Base-by-base conservation (phyloP, 257 asterid genomes). In the Linderniella brevidens region DNA sequence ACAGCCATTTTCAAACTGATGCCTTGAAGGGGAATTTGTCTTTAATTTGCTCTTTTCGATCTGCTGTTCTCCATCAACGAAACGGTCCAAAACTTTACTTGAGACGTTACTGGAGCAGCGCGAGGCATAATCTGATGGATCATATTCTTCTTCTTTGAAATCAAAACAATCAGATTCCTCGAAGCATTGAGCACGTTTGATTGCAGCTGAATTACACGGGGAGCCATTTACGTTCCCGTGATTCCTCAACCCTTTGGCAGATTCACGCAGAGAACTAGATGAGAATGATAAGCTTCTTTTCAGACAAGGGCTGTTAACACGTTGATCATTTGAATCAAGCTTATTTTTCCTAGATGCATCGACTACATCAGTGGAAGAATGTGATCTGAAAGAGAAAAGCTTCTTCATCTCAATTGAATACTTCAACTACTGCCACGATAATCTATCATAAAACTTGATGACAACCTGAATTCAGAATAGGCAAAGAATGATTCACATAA, bases 281-380 rank as follows among this genome's bases (percentile, higher is more conserved):
- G 96, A 82, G 57, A 76, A 79, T 4, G 99, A 92, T 48, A 63
- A 73, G 68, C 96, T 92, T 68, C 99, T 75, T 57, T 92, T 71
- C 47, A 92, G 82, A 62, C n/a, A n/a, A n/a, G 70, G 47, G 32
- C 93, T 67, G 50, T 46, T 47, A 16, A 37, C 70, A 25, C 55
- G 70, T 25, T 2, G 3, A 48, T 68, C 73, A 50, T 76, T 83
- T 5, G 73, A 52, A 37, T 53, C 74, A 60, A 65, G 70, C 60
- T 79, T 79, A 19, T 58, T 68, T 50, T 53, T 72, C 52, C 59
- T 61, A 32, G 77, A 66, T 50, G 69, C 71, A 41, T 59, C 69
- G 12, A 20, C 49, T 64, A 48, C 66, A 57, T 50, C 64, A n/a
- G n/a, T n/a, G n/a, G n/a, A n/a, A n/a, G n/a, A n/a, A 9, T 67